These are phyloP conservation scores for Metschnikowia gelsemii DNA, from an alignment of 805 yeast genomes.

Conservation along the genomic window DNA sequence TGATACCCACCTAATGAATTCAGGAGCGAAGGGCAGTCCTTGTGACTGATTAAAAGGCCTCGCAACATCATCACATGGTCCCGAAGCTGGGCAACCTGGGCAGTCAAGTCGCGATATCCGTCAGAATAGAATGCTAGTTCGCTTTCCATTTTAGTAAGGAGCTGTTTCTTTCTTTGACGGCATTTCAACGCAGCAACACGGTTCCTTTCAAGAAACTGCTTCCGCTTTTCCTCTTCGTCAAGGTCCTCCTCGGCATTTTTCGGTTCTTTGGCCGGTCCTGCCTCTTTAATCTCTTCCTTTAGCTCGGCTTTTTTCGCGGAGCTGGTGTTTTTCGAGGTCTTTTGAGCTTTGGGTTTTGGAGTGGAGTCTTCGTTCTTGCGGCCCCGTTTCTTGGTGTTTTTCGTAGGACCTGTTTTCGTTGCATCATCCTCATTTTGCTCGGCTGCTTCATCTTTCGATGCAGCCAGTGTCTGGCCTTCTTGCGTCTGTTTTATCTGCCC, in stretches of 20 bases:
- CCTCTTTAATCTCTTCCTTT: slow-evolving; percentile 13
- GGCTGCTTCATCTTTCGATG: slow-evolving; percentile 2
- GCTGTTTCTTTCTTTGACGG: slow-evolving; percentile 89
- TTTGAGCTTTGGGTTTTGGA: slow-evolving; percentile 10
- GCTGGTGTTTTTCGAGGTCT: slow-evolving; percentile 11
- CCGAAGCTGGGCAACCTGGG: slow-evolving; percentile 56
- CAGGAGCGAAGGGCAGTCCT: slow-evolving; percentile 44
- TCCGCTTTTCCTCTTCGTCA: slow-evolving; percentile 52
- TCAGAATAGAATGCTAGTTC: slow-evolving; percentile 68
- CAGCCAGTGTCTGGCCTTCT: neutral
- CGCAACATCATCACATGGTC: slow-evolving; percentile 56
- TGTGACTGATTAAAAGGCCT: slow-evolving; percentile 48
- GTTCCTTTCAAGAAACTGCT: slow-evolving; percentile 80
- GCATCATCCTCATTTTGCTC: neutral
- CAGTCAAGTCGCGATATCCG: slow-evolving; percentile 66
- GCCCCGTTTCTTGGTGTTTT: slow-evolving; percentile 7
- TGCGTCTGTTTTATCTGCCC: too few relatives aligned
- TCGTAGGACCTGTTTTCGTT: slow-evolving; percentile 2
- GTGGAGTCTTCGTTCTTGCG: slow-evolving; percentile 5
- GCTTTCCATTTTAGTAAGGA: slow-evolving; percentile 76
- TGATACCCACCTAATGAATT: slow-evolving; percentile 49
- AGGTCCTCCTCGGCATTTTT: slow-evolving; percentile 7
- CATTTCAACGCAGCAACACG: slow-evolving; percentile 95
- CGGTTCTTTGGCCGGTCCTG: too few relatives aligned
- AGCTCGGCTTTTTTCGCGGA: slow-evolving; percentile 11